Evolutionary conservation across 257 asterid genomes (phyloP), one percentile per base, ranked within the genome.

Genomic region (Nicotiana noctiflora): DNA sequence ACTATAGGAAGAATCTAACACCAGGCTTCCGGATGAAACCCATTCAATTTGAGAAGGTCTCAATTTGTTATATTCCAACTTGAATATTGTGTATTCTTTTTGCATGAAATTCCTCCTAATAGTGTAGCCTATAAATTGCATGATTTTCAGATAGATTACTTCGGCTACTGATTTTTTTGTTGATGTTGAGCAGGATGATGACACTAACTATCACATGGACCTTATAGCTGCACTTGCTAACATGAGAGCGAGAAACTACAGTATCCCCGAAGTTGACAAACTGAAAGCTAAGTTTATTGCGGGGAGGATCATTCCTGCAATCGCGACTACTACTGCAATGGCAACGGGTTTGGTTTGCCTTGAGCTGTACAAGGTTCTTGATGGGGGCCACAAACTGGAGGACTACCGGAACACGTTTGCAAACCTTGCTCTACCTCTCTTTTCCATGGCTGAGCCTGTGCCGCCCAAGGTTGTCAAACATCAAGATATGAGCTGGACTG

Each of bases 241-340:
- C 89, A 94, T 94, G 98, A 92, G 98, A 88, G 98, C 98, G 25
- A 89, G 98, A 81, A 94, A 94, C 77, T 94, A 94, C 88, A 82
- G 94, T 80, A 89, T 94, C 62, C 98, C 97, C 0, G 97, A 92
- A 88, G 97, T 94, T 11, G 98, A 94, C 84, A 94, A 90, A 82
- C 93, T 94, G 83, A 88, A 90, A 84, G 98, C 98, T 77, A 94
- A 94, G 82, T 89, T 94, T 86, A 94, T 94, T 4, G 98, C 97
- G 0, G 98, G 98, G 53, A 87, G 98, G 83, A 94, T 94, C 68
- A 92, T 94, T 29, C 97, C 98, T 8, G 97, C 98, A 34, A 94
- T 94, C 52, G 98, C 98, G 51, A 94, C 98, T 44, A 68, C 98
- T 75, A 94, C 98, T 3, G 98, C 97, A 17, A 86, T 94, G 97